Evolutionary conservation across 257 asterid genomes (phyloP), one percentile per base, ranked within the genome.

Genomic region (Capsicum rhomboideum): DNA sequence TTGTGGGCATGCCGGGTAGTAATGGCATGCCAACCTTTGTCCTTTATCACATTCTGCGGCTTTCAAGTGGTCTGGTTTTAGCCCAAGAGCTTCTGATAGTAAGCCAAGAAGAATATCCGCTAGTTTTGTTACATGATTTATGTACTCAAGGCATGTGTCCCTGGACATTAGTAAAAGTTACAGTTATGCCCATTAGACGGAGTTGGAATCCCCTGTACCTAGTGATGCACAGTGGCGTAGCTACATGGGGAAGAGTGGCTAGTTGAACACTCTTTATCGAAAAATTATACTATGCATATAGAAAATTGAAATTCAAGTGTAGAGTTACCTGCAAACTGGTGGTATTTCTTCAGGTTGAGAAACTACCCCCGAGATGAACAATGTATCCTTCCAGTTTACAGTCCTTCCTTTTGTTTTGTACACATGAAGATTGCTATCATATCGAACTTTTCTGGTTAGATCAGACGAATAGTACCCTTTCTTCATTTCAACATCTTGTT

Each of bases 21-120:
- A 91, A 82, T 93, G 98, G 50, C 92, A 86, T 2, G 86, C 59
- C 42, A 89, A 86, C 11, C 82, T 75, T n/a, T 91, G 86, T 1
- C 88, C 89, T 16, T 4, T 72, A 14, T 82, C 87, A 5, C 97
- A 93, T 80, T 86, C 93, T 83, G 88, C n/a, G 58, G 69, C 79
- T 18, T 83, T 86, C 12, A 93, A 84, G 83, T 83, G 81, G 17
- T 90, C 88, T 0, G 77, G 79, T 83, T 92, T 84, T n/a, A 95
- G 88, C 10, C 91, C 96, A 13, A 95, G 93, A n/a, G 95, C 97
- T 85, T 93, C 97, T 0, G 98, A 91, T 81, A 93, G 78, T n/a
- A 93, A 58, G 61, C 83, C 89, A 16, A 90, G 83, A 21, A 94
- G 58, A 50, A 87, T 88, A 52, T 87, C 86, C 44, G 91, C 94